phyloP scores from a whole-genome alignment of 805 yeast genomes.

The Komagataella pastoris region DNA sequence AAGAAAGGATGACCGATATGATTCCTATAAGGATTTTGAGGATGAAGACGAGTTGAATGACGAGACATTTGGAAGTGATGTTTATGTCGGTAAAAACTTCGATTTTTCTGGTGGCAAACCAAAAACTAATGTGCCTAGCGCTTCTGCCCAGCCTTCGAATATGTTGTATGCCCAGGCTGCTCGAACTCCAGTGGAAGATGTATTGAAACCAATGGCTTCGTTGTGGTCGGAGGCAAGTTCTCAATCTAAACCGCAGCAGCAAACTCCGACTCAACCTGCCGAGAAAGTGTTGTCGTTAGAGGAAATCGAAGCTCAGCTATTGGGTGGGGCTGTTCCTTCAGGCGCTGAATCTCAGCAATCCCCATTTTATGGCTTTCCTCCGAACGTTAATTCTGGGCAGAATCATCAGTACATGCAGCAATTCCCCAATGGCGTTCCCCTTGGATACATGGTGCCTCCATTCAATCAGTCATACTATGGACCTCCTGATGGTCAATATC shows the following conservation, averaged over 20 bases:
- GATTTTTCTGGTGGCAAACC: conserved; percentile 35
- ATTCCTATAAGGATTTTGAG: conserved; percentile 43
- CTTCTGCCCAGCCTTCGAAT: conserved; percentile 12
- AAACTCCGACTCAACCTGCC: conserved; percentile 9
- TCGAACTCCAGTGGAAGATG: conserved; percentile 19
- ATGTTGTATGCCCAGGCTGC: conserved; percentile 29
- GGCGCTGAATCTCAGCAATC: conserved; percentile 13
- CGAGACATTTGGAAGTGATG: conserved; percentile 60
- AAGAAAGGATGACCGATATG: conserved; percentile 7
- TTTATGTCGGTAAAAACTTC: conserved; percentile 47
- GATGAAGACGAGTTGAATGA: conserved; percentile 77
- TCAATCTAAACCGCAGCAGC: conserved; percentile 5
- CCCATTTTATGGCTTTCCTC: conserved; percentile 7
- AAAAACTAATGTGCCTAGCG: conserved; percentile 2
- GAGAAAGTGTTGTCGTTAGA: conserved; percentile 54
- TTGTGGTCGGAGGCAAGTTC: conserved; percentile 38
- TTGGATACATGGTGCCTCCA: background rate
- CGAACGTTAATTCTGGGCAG: conserved; percentile 4
- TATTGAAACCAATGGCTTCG: conserved; percentile 58
- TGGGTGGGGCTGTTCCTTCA: conserved; percentile 24
- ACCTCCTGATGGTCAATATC: background rate
- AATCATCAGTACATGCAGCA: conserved; percentile 4
- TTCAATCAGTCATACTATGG: background rate
- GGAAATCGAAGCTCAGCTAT: conserved; percentile 72
- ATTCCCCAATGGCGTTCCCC: conserved; percentile 1